Evolutionary conservation across 306 rosid species (phyloP).

Genomic region (Vigna hirtella): DNA sequence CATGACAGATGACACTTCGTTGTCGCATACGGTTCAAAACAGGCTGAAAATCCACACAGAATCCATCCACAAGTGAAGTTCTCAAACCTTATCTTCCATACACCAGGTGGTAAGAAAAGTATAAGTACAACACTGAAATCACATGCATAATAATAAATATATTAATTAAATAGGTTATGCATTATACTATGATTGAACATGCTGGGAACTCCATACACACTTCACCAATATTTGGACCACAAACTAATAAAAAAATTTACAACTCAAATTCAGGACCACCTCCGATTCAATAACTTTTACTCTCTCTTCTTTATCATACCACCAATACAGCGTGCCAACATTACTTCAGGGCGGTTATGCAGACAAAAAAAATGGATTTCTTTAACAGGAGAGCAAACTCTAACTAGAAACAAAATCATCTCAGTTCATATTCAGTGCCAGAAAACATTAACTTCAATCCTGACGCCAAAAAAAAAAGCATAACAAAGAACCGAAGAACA

Average conservation of each 20-base stretch:
- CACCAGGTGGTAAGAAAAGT: constrained; percentile 28
- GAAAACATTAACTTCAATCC: not conserved
- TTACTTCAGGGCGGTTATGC: constrained; percentile 14
- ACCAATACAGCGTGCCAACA: constrained; percentile 30
- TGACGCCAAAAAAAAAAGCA: not conserved
- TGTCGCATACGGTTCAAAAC: constrained; percentile 24
- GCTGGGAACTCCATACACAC: constrained; percentile 47
- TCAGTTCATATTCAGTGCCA: constrained; percentile 14
- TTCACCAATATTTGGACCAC: constrained; percentile 66
- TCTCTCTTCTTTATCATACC: constrained; percentile 23
- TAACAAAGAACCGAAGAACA: not conserved
- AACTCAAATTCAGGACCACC: constrained; percentile 68
- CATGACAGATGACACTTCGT: constrained; percentile 34
- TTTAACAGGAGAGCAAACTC: constrained; percentile 14
- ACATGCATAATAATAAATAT: constrained; percentile 18
- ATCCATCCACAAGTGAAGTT: constrained; percentile 37
- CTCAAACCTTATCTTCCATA: constrained; percentile 17
- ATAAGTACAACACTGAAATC: constrained; percentile 34
- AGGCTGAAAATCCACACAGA: constrained; percentile 41
- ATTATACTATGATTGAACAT: constrained; percentile 48
- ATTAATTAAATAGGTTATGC: constrained; percentile 28
- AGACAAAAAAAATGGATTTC: not conserved
- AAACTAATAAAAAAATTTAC: constrained; percentile 48
- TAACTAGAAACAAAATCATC: constrained; percentile 6
- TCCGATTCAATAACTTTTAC: constrained; percentile 42